Evolutionary conservation across 192 early-diverging fungal species (phyloP), one percentile per base, ranked within the genome.

Genomic region (Backusella tarrabulga): DNA sequence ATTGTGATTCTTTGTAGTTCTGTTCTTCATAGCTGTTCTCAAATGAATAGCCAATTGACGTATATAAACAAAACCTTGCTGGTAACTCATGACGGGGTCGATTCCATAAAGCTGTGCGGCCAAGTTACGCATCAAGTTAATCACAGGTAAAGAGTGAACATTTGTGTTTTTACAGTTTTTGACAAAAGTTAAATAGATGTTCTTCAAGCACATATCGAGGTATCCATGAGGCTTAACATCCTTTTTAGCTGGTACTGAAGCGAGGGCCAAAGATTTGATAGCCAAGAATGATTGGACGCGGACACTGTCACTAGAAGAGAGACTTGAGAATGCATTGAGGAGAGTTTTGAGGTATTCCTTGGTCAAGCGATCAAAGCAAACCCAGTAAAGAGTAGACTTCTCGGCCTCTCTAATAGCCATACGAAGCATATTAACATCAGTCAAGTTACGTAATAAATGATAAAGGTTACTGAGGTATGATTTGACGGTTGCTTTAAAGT

Each of bases 111-210:
- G 88, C 73, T 98, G 95, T 34, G 95, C 94, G 68, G 94, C 93
- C 82, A 93, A 97, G 86, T 95, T 95, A 75, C 90, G 86, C 96
- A 99, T 97, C 78, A 98, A 91, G 79, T 93, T 90, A 84, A 98
- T 93, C 41, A 88, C 85, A 6, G 93, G 90, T 80, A 97, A 87
- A 8, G 95, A 96, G 78, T 94, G 90, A 19, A 92, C 70, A 41
- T 88, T 95, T 15, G 95, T 97, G 75, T 87, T 90, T 73, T 92
- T 92, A 73, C 91, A 92, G 72, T 86, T 85, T 67, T 91, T 87
- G 56, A 95, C 90, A 85, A 95, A 98, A 0, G 93, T 93, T 67
- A 91, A 83, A 73, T 97, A 97, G 3, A 93, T 86, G 6, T 91
- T 91, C 86, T 98, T 96, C 74, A 96, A 83, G 34, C 83, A 85